A percentile compares a stretch with the other conserved stretches of the same genome.
phyloP scores from a whole-genome alignment of 202 grass and related monocot genomes.

The Carex arenaria region DNA sequence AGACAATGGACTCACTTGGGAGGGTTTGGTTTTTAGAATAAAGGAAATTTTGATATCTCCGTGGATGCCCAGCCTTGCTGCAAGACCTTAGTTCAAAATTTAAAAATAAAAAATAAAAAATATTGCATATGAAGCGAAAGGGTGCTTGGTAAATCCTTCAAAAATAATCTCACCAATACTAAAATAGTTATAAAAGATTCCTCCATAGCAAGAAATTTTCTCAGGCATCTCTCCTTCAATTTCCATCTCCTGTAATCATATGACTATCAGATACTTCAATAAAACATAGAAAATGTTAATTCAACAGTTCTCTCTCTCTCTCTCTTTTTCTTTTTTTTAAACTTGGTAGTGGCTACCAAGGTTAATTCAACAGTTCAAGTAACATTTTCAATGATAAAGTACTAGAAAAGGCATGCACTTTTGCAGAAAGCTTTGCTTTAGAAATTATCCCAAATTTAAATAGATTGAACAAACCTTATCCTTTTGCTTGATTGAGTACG shows the following conservation, averaged over 20 bases:
- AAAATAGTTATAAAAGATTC: conserved; percentile 96
- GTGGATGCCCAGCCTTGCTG: neutral
- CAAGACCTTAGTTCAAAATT: neutral
- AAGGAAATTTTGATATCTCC: neutral
- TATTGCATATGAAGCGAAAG: neutral
- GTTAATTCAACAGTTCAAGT: neutral
- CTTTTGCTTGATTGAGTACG: conserved; percentile 63
- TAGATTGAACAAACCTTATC: conserved; percentile 12
- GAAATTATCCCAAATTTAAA: neutral
- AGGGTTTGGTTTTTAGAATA: neutral
- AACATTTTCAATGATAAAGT: neutral
- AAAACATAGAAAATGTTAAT: conserved; percentile 4
- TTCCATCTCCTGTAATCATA: conserved; percentile 54
- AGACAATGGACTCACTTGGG: neutral
- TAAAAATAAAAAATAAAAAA: neutral
- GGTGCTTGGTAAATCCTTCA: neutral
- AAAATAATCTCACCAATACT: conserved; percentile 68
- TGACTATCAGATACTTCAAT: conserved; percentile 16
- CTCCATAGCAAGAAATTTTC: conserved; percentile 84
- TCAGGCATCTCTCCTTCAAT: conserved; percentile 48
- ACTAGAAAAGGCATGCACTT: neutral
- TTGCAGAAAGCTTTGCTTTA: neutral
- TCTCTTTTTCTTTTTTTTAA: too few relatives aligned
- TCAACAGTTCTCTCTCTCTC: neutral
- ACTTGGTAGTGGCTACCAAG: too few relatives aligned